These are phyloP conservation scores for Trichaptum fuscoviolaceum DNA, from an alignment of 768 basidiomycete genomes.

Conservation along the genomic window DNA sequence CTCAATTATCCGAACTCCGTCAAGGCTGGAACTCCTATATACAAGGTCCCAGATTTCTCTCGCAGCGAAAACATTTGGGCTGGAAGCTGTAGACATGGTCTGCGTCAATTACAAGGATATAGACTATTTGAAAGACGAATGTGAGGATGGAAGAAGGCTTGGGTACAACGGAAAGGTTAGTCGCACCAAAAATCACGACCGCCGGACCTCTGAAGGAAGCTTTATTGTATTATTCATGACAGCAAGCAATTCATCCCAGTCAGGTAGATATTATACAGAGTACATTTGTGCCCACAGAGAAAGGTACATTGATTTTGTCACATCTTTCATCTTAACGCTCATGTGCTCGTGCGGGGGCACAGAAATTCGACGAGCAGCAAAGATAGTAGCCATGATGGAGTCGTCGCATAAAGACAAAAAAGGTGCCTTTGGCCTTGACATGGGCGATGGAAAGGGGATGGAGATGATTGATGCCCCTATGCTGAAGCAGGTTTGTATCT, in stretches of 20 bases:
- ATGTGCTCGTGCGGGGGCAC: conserved; percentile 4
- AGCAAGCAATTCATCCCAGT: conserved; percentile 94
- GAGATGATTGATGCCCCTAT: conserved; percentile 93
- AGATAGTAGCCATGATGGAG: conserved; percentile 52
- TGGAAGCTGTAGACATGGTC: conserved; percentile 91
- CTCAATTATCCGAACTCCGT: conserved; percentile 68
- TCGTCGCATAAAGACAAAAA: conserved; percentile 22
- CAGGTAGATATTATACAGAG: conserved; percentile 76
- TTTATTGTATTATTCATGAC: conserved; percentile 4
- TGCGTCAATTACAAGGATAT: conserved; percentile 83
- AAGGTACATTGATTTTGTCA: conserved; percentile 43
- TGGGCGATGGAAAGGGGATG: conserved; percentile 41
- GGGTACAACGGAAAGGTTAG: conserved; percentile 89
- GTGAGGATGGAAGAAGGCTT: conserved; percentile 68
- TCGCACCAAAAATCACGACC: neutral
- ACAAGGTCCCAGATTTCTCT: conserved; percentile 80
- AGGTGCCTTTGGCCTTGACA: conserved; percentile 73
- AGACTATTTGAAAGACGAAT: conserved; percentile 65
- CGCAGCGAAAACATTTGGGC: conserved; percentile 74
- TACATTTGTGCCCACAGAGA: conserved; percentile 68
- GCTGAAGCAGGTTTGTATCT: conserved; percentile 62
- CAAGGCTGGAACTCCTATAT: conserved; percentile 73
- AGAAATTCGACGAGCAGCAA: conserved; percentile 76
- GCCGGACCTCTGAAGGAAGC: neutral
- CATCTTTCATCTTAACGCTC: neutral